phyloP scores from a whole-genome alignment of 1,284 basidiomycete genomes.

The Phellopilus nigrolimitatus region DNA sequence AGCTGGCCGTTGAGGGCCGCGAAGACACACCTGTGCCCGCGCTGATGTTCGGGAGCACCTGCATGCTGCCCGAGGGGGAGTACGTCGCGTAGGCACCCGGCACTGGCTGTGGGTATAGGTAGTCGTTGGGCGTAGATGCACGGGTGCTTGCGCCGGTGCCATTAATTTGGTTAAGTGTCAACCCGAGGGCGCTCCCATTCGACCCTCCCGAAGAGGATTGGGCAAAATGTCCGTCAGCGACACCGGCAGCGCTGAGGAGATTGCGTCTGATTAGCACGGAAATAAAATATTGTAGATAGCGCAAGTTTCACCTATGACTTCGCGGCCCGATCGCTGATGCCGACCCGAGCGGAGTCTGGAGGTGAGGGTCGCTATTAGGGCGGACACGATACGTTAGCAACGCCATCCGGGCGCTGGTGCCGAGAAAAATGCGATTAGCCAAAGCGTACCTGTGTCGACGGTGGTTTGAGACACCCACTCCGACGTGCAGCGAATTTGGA shows the following conservation, averaged over 20 bases:
- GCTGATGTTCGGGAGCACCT: slow-evolving; percentile 14
- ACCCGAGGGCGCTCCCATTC: slow-evolving; percentile 12
- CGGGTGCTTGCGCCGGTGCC: neutral
- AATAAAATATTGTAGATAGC: neutral
- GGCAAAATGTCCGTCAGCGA: neutral
- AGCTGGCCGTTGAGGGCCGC: slow-evolving; percentile 17
- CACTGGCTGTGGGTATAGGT: slow-evolving; percentile 4
- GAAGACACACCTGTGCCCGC: slow-evolving; percentile 4
- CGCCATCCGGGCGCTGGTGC: neutral
- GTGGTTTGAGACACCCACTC: slow-evolving; percentile 3
- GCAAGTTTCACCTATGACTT: slow-evolving; percentile 11
- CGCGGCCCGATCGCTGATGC: slow-evolving; percentile 4
- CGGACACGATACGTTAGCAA: neutral
- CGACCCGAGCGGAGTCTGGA: neutral
- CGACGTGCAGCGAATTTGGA: slow-evolving; percentile 10
- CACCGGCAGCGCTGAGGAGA: neutral
- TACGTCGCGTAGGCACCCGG: slow-evolving; percentile 8
- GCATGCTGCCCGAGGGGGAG: slow-evolving; percentile 1
- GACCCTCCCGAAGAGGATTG: neutral
- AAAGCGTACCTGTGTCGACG: slow-evolving; percentile 19
- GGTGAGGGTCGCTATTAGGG: slow-evolving; percentile 9
- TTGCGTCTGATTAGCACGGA: neutral
- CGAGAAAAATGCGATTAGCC: too few species aligned
- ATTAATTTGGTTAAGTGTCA: slow-evolving; percentile 12
- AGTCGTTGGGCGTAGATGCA: slow-evolving; percentile 14